These are phyloP conservation scores for Hypoxylon sp. DNA, from an alignment of 2,329 filamentous ascomycete genomes.

Conservation along the genomic window DNA sequence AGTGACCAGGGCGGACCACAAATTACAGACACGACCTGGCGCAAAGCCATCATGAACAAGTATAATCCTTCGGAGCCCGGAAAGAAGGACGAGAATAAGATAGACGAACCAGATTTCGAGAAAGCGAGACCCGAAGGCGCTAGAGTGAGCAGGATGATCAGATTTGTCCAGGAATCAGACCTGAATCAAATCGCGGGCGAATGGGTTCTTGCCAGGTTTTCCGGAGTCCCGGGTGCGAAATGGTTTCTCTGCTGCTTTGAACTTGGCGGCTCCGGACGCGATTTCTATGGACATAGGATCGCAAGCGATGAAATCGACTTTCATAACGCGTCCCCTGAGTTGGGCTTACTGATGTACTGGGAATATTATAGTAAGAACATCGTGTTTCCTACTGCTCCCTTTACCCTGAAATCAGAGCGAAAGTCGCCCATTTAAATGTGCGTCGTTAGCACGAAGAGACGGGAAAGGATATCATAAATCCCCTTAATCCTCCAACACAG, in stretches of 20 bases:
- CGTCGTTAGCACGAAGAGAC: no score
- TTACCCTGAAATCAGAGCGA: no score
- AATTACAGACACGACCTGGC: conserved; percentile 4
- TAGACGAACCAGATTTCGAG: conserved; percentile 20
- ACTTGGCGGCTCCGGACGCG: conserved; percentile 46
- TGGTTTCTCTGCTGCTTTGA: conserved; percentile 54
- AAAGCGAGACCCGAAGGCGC: conserved; percentile 42
- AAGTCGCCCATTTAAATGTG: no score
- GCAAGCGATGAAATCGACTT: conserved; percentile 54
- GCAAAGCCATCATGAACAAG: conserved; percentile 10
- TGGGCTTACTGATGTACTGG: conserved; percentile 48
- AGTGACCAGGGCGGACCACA: neutral
- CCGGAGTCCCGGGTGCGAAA: conserved; percentile 48
- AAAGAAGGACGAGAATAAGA: conserved; percentile 17
- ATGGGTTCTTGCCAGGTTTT: conserved; percentile 54
- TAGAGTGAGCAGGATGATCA: conserved; percentile 49
- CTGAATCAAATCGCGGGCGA: conserved; percentile 51
- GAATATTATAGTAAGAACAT: conserved; percentile 45
- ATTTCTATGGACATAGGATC: conserved; percentile 51
- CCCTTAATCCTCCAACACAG: neutral
- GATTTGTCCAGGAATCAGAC: conserved; percentile 50
- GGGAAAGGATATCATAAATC: neutral
- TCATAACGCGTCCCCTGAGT: conserved; percentile 48
- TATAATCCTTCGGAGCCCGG: neutral
- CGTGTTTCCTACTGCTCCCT: neutral